These are phyloP conservation scores for Penicillium nucicola DNA, from an alignment of 495 filamentous ascomycete species.

Conservation along the genomic window DNA sequence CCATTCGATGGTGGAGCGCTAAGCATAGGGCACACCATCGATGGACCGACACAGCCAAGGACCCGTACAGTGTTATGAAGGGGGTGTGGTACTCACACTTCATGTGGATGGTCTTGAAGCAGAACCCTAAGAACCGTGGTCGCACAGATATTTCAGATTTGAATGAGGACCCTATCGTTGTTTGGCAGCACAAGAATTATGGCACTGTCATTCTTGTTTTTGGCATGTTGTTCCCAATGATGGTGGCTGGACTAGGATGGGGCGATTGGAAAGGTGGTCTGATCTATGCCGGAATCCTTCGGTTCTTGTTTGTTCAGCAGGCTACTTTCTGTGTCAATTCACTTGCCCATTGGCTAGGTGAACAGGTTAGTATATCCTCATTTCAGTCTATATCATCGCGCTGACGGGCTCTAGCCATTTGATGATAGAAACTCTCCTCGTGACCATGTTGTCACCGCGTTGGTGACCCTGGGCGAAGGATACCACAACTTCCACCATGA, in stretches of 20 bases:
- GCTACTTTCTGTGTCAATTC: slow-evolving; percentile 97
- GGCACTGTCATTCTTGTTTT: slow-evolving; percentile 74
- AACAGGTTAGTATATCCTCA: slow-evolving; percentile 38
- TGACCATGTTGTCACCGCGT: slow-evolving; percentile 85
- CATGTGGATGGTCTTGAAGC: slow-evolving; percentile 82
- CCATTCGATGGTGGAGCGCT: slow-evolving; percentile 88
- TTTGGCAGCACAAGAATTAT: slow-evolving; percentile 86
- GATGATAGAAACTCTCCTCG: slow-evolving; percentile 92
- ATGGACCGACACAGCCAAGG: slow-evolving; percentile 93
- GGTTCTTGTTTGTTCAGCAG: slow-evolving; percentile 91
- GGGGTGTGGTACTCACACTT: slow-evolving; percentile 88
- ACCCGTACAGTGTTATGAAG: slow-evolving; percentile 93
- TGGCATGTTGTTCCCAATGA: slow-evolving; percentile 73
- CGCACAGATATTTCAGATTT: slow-evolving; percentile 90
- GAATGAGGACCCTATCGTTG: slow-evolving; percentile 82
- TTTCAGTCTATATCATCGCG: background rate
- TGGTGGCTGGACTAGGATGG: slow-evolving; percentile 77
- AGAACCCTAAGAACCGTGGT: slow-evolving; percentile 79
- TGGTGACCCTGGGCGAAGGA: slow-evolving; percentile 88
- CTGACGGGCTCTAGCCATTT: slow-evolving; percentile 58
- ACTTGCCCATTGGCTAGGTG: slow-evolving; percentile 90
- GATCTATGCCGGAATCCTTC: slow-evolving; percentile 83
- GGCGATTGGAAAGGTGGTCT: slow-evolving; percentile 80
- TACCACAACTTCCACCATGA: slow-evolving; percentile 97
- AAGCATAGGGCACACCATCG: slow-evolving; percentile 91